phyloP scores from a whole-genome alignment of 495 filamentous ascomycete species.

The Neurospora sp. region DNA sequence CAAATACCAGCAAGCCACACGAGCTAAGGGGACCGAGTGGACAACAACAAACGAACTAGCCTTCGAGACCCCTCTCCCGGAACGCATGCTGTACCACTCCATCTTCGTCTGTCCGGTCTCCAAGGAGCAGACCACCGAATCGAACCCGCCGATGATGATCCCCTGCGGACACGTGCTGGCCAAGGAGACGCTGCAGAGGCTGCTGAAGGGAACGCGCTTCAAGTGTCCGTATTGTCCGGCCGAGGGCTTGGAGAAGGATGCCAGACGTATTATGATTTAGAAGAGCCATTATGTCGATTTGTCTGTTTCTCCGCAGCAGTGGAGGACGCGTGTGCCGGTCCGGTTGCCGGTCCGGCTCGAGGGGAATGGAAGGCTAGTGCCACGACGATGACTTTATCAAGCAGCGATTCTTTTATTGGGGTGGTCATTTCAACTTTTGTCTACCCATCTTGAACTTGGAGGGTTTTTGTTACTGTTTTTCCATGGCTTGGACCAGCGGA shows the following conservation, averaged over 20 bases:
- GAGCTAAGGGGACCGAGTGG: conserved; percentile 86
- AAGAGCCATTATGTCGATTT: background rate
- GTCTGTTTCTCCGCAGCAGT: background rate
- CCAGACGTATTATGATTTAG: conserved; percentile 56
- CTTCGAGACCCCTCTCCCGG: conserved; percentile 83
- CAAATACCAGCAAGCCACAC: conserved; percentile 74
- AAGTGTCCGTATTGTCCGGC: conserved; percentile 96
- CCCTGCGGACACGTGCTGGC: conserved; percentile 94
- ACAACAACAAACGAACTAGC: conserved; percentile 83
- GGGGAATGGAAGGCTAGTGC: background rate
- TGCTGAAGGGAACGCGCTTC: conserved; percentile 70
- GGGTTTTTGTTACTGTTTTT: background rate
- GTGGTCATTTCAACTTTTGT: background rate
- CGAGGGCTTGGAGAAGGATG: conserved; percentile 68
- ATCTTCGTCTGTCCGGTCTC: conserved; percentile 97
- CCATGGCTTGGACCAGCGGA: background rate
- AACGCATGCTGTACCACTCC: conserved; percentile 80
- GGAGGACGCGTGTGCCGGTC: background rate
- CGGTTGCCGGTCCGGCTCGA: background rate
- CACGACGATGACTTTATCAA: background rate
- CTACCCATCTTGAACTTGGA: background rate
- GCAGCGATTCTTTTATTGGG: background rate
- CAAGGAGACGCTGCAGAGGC: conserved; percentile 62
- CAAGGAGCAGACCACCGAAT: conserved; percentile 89
- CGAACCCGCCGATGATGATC: conserved; percentile 95